Evolutionary conservation across 176 grass and related monocot genomes (phyloP), one percentile per base, ranked within the genome.

Genomic region (Phyllostachys edulis): DNA sequence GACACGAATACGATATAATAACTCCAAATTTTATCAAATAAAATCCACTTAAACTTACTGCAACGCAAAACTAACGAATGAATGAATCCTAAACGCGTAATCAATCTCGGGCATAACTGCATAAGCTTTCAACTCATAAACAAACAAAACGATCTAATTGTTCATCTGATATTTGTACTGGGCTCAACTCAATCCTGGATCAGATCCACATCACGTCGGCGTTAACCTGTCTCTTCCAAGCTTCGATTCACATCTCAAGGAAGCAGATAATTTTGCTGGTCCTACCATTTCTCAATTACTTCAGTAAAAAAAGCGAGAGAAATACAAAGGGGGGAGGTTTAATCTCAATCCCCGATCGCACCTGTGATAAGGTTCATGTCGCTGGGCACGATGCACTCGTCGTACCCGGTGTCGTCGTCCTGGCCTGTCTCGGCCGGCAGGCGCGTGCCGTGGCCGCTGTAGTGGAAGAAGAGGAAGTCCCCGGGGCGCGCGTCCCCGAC

Each of bases 341-440:
- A 55, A 57, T 64, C 21, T 36, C 6, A 40, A 38, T 71, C 11
- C 26, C 20, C 38, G 47, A 82, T 86, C 63, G 77, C 38, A 98
- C 96, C 96, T 82, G 93, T 96, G 41, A 99, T 96, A 38, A 99
- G 96, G 60, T 99, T 99, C 96, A 99, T 99, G 86, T 99, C 96
- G 81, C 51, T 90, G 39, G 96, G 96, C 36, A 99, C 96, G 87
- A 99, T 99, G 84, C 96, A 99, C 85, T 99, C 96, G 29, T 99
- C 96, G 82, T 94, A 99, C 0, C 96, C 93, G 44, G 96, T 99
- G 82, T 99, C 96, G 75, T 99, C 96, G 27, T 90, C 3, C 47
- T 99, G 87, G 7, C 93, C 93, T 15, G 91, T 96, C 87, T 99
- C 96, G 9, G 93, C 93, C 0, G 96, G 96, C 17, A 99, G 90